These are phyloP conservation scores for Colletotrichum sp. DNA, from an alignment of 2,329 filamentous ascomycete species.

Conservation along the genomic window DNA sequence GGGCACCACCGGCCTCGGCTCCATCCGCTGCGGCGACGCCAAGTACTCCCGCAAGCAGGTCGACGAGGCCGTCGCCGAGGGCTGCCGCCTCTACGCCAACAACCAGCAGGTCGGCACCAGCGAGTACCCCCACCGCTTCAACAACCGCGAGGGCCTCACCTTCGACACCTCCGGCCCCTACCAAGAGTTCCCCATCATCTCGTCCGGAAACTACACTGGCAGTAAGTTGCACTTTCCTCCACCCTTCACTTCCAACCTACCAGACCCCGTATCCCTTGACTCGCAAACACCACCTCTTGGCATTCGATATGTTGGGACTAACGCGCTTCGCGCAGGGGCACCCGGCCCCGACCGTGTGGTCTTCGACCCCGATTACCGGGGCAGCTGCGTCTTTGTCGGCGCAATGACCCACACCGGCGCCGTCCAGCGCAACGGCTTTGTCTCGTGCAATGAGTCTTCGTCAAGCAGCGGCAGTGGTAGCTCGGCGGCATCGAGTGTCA, in stretches of 20 bases:
- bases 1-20: neutral
- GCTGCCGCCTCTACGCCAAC: constrained; percentile 15
- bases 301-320: neutral
- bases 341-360: constrained; percentile 73
- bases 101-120: constrained; percentile 12
- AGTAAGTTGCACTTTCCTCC: no score
- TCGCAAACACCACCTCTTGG: neutral
- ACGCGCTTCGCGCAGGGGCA: constrained; percentile 43
- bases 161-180: constrained; percentile 38
- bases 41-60: constrained; percentile 14
- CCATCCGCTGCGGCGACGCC: constrained; percentile 10
- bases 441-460: constrained; percentile 53
- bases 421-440: constrained; percentile 67
- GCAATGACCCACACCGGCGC: constrained; percentile 75
- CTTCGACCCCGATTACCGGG: constrained; percentile 50
- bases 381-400: constrained; percentile 60
- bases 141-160: constrained; percentile 42
- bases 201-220: constrained; percentile 36
- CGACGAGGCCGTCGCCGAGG: constrained; percentile 18
- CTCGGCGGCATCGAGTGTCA: neutral
- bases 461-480: neutral
- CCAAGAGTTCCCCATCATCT: constrained; percentile 43
- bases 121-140: constrained; percentile 42
- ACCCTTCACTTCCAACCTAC: no score
- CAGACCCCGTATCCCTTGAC: neutral